Evolutionary conservation across 257 asterid species (phyloP), one percentile per base, ranked within the genome.

Genomic region (Salvia hispanica): DNA sequence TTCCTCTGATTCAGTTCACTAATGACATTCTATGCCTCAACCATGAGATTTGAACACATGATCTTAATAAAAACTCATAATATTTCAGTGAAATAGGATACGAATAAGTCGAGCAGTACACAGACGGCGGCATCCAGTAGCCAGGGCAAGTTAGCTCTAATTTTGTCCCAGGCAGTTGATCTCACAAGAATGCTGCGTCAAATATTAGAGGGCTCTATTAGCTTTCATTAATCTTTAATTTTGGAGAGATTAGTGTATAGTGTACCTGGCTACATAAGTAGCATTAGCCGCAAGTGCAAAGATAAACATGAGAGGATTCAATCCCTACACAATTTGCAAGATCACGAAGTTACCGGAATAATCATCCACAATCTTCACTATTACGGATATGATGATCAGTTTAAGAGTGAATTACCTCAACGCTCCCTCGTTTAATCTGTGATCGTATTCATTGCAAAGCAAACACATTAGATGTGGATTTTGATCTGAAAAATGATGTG

Each of bases 261-360:
- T 15, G 15, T 76, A 93, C 99, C 99, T 93, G 76, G 91, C 96
- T 5, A 90, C 89, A 15, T 90, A 93, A 57, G 97, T 73, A 53
- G 78, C 70, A 71, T 93, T 93, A 42, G 92, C 96, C 56, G 77
- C 61, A 42, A 90, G 86, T 11, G 99, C 97, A 57, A 93, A 93
- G 79, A 90, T 70, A 21, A 93, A 93, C 99, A 93, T 90, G 64
- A 88, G 78, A 60, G 97, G 99, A 83, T 85, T 93, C 81, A 93
- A 75, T 56, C 99, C 99, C 97, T 88, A 67, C 6, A 70, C 40
- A 33, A 50, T 48, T 6, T 37, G 3, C 46, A 39, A 36, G 51
- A 46, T 25, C 31, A 34, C 4, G 1, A 31, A 57, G 46, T 47
- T 21, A 34, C 13, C 40, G 10, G 47, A 48, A 43, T 42, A 62